Evolutionary conservation across 306 rosid genomes (phyloP), one percentile per base, ranked within the genome.

Genomic region (Castanopsis chinensis): DNA sequence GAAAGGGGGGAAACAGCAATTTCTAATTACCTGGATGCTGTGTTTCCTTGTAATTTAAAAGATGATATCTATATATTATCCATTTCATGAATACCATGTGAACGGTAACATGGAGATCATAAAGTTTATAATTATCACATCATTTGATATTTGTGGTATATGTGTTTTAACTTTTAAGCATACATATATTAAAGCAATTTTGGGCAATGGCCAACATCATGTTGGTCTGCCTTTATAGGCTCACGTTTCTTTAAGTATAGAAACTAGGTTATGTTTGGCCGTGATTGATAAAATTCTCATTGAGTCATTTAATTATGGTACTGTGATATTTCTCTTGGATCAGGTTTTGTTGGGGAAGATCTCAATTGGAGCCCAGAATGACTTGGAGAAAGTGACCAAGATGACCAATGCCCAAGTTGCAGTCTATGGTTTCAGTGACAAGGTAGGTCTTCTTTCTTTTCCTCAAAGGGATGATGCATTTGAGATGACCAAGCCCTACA

Each of bases 341-440:
- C 56, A 87, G 88, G 86, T 76, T 76, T 59, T 87, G 43, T 23
- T 87, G 77, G 86, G 88, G 59, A 79, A 84, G 53, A 84, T 87
- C 52, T 79, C 90, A 53, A 82, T 79, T 27, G 90, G 86, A 79
- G 88, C 90, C 1, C 83, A 84, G 67, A 79, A 84, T 23, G 88
- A 84, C 80, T 68, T 84, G 74, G 90, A 87, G 81, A 73, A 84
- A 79, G 88, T 87, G 82, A 87, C 88, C 68, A 84, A 82, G 76
- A 82, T 84, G 85, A 82, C 88, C 10, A 82, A 82, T 74, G 86
- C 86, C 19, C 86, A 81, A 72, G 88, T 84, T 37, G 82, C 86
- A 20, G 78, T 81, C 15, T 81, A 87, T 73, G 86, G 80, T 61
- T 84, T 87, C 82, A 75, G 88, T 18, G 80, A 87, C 59, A 84